Evolutionary conservation across 2,329 filamentous ascomycete genomes (phyloP), one percentile per base, ranked within the genome.

Genomic region (Thyridium curvatum): DNA sequence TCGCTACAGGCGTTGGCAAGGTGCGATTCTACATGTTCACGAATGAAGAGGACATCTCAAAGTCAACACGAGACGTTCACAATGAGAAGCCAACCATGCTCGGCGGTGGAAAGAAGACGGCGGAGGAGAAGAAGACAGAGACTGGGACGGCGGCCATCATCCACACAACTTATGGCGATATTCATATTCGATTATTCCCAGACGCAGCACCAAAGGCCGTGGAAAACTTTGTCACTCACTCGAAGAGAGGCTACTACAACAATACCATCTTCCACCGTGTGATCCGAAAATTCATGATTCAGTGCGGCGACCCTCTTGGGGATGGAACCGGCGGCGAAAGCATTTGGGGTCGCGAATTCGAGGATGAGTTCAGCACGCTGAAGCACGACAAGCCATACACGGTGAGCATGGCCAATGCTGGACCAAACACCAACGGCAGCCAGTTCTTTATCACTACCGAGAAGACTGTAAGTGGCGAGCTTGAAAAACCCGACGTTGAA

Each of bases 361-460:
- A 84, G 53, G 93, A 98, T 56, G 93, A 98, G 60, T 95, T 98
- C 51, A 89, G 86, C 51, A 84, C 79, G 14, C 65, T 98, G 45
- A 87, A 84, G 59, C 93, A 98, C 55, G 93, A 98, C 66, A 94
- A 93, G 65, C 85, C 93, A 2, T 98, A 95, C 59, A 97, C 90
- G 0, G 72, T 97, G 41, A 94, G 86, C 58, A 98, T 98, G 93
- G 93, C 93, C 12, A 98, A 98, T 60, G 91, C 93, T 0, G 93
- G 93, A 0, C 88, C 89, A 0, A 89, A 91, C 53, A 96, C 90
- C 29, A 98, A 98, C 58, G 93, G 86, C 12, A 93, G 85, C 54
- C 93, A 98, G 60, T 98, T 98, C 60, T 98, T 98, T 54, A 95
- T 98, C 49, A 98, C 93, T 0, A 96, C 91, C 0, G 94, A 96